A percentile compares a stretch with the other conserved stretches of the same genome.
These are phyloP conservation scores for Trypanosoma conorhini DNA, from an alignment of 208 protist genomes.

Conservation along the genomic window DNA sequence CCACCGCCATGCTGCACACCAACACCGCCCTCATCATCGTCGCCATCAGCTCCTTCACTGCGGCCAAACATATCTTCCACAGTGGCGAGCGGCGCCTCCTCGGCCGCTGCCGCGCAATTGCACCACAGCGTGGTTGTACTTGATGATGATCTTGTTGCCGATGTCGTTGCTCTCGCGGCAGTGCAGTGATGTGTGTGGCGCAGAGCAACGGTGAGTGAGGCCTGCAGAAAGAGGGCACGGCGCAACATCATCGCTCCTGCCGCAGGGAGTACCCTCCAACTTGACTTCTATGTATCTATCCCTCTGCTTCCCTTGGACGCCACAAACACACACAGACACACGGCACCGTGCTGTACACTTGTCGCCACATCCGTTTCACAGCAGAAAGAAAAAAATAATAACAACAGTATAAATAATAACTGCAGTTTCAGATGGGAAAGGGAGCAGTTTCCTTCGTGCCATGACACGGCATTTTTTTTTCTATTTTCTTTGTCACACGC, in stretches of 20 bases:
- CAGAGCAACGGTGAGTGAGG: neutral
- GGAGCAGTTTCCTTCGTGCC: neutral
- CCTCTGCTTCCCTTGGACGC: neutral
- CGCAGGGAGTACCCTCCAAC: neutral
- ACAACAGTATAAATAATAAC: neutral
- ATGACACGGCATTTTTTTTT: neutral
- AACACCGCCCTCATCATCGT: neutral
- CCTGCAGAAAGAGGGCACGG: slow-evolving; percentile 6
- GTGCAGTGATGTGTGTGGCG: neutral
- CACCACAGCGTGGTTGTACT: slow-evolving; percentile 4
- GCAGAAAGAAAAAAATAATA: neutral
- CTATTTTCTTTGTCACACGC: neutral
- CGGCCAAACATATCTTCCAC: slow-evolving; percentile 32
- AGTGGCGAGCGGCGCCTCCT: neutral
- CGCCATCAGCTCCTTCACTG: neutral
- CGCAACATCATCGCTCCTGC: slow-evolving; percentile 4
- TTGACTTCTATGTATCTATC: neutral
- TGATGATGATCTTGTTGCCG: neutral
- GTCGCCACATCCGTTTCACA: neutral
- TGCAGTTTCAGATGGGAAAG: neutral
- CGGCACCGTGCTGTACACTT: neutral
- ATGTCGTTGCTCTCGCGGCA: neutral
- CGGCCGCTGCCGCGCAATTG: neutral
- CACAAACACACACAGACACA: neutral
- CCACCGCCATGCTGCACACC: neutral